Evolutionary conservation across 1,284 basidiomycete genomes (phyloP).

Genomic region (Leccinum laetum): DNA sequence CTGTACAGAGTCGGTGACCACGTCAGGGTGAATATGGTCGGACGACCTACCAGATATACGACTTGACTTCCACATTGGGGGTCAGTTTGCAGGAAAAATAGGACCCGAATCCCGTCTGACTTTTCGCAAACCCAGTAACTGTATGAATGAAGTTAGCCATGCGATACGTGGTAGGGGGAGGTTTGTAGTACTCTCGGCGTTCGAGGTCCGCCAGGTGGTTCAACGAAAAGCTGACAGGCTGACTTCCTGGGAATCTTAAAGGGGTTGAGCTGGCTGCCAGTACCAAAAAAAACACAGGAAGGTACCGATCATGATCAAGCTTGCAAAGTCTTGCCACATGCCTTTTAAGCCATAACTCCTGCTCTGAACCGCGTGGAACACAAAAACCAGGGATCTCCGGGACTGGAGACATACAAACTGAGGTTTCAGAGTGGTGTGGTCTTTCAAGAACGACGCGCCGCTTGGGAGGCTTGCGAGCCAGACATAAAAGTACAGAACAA

Average conservation of each 20-base stretch:
- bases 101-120: slow-evolving; percentile 95
- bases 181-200: slow-evolving; percentile 69
- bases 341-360: slow-evolving; percentile 61
- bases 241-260: slow-evolving; percentile 86
- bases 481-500: slow-evolving; percentile 7
- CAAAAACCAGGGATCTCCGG: slow-evolving; percentile 67
- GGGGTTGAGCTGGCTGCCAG: slow-evolving; percentile 8
- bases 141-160: slow-evolving; percentile 13
- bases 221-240: slow-evolving; percentile 85
- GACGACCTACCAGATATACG: slow-evolving; percentile 72
- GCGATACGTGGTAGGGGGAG: not conserved
- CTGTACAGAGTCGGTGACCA: slow-evolving; percentile 41
- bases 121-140: slow-evolving; percentile 99
- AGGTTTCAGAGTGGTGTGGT: not conserved
- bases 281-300: slow-evolving; percentile 10
- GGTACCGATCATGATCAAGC: slow-evolving; percentile 57
- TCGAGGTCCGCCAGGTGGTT: slow-evolving; percentile 78
- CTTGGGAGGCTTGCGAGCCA: not conserved
- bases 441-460: slow-evolving; percentile 11
- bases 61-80: slow-evolving; percentile 63
- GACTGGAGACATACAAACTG: slow-evolving; percentile 42
- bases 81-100: slow-evolving; percentile 84
- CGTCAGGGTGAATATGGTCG: slow-evolving; percentile 1
- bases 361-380: slow-evolving; percentile 54
- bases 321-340: slow-evolving; percentile 68